A percentile compares a stretch with the other conserved stretches of the same genome.
Evolutionary conservation across 352 stramenopile species (phyloP).

Genomic region (Pythium sukuiense): DNA sequence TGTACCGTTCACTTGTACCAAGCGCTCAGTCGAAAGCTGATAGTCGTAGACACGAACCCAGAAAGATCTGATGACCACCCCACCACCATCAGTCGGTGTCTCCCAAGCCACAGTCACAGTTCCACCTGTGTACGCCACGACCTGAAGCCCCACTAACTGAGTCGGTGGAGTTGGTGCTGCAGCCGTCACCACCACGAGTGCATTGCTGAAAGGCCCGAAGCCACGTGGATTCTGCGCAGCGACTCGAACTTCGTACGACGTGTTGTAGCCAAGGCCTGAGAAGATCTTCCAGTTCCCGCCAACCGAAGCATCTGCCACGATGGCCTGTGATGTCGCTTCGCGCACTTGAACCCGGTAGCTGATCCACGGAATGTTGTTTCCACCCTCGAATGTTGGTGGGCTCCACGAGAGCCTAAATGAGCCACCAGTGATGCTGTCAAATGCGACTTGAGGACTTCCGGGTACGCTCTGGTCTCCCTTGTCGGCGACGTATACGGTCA

Average conservation of each 20-base stretch:
- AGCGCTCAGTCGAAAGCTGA: neutral
- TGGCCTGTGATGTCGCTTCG: conserved; percentile 7
- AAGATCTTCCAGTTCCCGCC: neutral
- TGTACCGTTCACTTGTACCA: conserved; percentile 20
- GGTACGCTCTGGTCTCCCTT: conserved; percentile 44
- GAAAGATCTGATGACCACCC: conserved; percentile 29
- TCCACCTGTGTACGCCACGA: conserved; percentile 27
- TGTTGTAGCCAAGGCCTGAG: conserved; percentile 29
- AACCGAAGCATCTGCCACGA: neutral
- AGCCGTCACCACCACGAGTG: conserved; percentile 24
- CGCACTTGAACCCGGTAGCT: conserved; percentile 26
- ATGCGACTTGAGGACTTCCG: conserved; percentile 20
- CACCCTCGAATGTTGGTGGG: conserved; percentile 31
- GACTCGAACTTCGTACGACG: conserved; percentile 30
- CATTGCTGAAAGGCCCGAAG: conserved; percentile 27
- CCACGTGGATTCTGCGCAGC: conserved; percentile 29
- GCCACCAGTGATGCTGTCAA: conserved; percentile 27
- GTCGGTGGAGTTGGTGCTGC: conserved; percentile 23
- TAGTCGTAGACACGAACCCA: conserved; percentile 26
- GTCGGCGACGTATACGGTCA: conserved; percentile 35
- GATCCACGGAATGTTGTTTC: neutral
- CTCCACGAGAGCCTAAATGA: conserved; percentile 32
- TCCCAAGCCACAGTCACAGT: conserved; percentile 32
- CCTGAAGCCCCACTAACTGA: conserved; percentile 21
- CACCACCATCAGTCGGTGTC: conserved; percentile 34